Evolutionary conservation across 805 yeast genomes (phyloP), one percentile per base, ranked within the genome.

Genomic region (Barnettozyma botsteinii): DNA sequence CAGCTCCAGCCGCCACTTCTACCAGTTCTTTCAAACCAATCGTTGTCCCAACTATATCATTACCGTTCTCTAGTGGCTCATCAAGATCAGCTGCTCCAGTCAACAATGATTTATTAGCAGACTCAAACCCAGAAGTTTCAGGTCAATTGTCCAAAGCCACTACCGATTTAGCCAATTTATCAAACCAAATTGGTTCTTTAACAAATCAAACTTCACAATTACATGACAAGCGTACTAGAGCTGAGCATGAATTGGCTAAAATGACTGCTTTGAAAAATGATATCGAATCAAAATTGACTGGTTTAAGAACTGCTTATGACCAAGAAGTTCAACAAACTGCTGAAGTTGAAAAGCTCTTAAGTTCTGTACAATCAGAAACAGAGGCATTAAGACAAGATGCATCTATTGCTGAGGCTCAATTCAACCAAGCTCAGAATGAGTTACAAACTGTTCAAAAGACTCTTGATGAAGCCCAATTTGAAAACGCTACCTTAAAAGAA

Each of bases 81-180:
- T 30, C 39, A 17, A 40, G 37, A 23, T 42, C 52, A 1, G 40
- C 38, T 31, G 43, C 36, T 19, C 40, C 38, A 67, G 15, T 13
- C 7, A 36, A 71, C 38, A 62, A 59, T 40, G 85, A 79, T 46
- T 59, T 79, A 37, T 64, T 75, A 39, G 79, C 82, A 0, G 82
- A 79, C 12, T 40, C 60, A 1, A 50, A 50, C 32, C 52, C 59
- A 11, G 85, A 75, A 37, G 71, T 81, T 2, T 73, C 85, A 2
- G 77, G 79, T 22, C 78, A 81, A 53, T 65, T 87, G 36, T 78
- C 95, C 1, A 75, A 76, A 44, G 91, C 95, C 4, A 78, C 93
- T 7, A 75, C 88, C 7, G 96, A 86, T 51, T 73, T 87, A 59
- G 96, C 95, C 13, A 86, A 89, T 51, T 69, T 85, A 31, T 83